Evolutionary conservation across 768 basidiomycete species (phyloP), one percentile per base, ranked within the genome.

Genomic region (Xanthoconium purpureum): DNA sequence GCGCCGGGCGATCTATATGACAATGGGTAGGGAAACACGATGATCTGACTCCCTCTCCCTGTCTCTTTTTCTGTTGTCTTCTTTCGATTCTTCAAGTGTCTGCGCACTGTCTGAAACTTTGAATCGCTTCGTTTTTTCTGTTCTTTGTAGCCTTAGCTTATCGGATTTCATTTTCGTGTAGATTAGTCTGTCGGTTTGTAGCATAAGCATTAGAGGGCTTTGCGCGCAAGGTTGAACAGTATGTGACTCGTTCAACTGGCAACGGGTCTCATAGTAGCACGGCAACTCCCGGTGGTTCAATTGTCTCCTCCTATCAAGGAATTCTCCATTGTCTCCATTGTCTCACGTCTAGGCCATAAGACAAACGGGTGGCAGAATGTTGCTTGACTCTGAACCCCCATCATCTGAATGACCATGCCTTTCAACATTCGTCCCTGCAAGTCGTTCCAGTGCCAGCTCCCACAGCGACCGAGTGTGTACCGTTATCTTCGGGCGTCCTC

Each of bases 1-100:
- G 18, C 60, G 55, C 2, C 51, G 77, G 59, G 66, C 71, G 52
- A 71, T 81, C 40, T 74, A 74, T 60, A 77, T 80, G 77, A 75
- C 77, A 1, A 73, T 78, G 39, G 73, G 77, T 30, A 74, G 73
- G 51, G 79, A 80, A 56, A 74, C 71, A 32, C 15, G 7, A 20
- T 49, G 42, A 49, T 30, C 20, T 13, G 3, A 42, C 12, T 20
- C 18, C 10, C 30, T 5, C 3, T 3, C 28, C 15, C 3, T 39
- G 13, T 42, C 28, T 29, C 24, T 30, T 38, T 2, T 30, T 43
- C 28, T 28, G 2, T 30, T n/a, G 2, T 13, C 18, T 36, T 47
- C 20, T 14, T 47, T 30, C 24, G 17, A 24, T 24, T 24, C 24
- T 24, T 24, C 2, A 24, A 24, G 24, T 24, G 24, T 24, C 24